These are phyloP conservation scores for Cutaneotrichosporon cavernicola DNA, from an alignment of 1,284 basidiomycete genomes.

Conservation along the genomic window DNA sequence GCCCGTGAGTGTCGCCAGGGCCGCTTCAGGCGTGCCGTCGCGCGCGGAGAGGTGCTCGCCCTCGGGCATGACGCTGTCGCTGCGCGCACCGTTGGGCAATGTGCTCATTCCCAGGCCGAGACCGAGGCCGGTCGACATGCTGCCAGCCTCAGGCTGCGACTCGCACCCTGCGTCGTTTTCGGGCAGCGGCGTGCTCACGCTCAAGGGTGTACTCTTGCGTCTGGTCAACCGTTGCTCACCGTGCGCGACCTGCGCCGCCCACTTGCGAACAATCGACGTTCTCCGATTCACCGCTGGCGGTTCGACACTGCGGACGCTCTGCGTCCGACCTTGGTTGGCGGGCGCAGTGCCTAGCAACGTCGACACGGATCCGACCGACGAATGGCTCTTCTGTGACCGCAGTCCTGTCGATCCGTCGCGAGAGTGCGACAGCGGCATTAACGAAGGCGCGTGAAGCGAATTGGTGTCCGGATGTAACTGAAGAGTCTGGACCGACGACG, in stretches of 20 bases:
- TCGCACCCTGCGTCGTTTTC: neutral
- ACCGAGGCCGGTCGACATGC: neutral
- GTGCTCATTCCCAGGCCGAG: slow-evolving; percentile 10
- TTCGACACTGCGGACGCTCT: slow-evolving; percentile 5
- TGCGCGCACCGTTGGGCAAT: neutral
- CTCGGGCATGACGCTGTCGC: neutral
- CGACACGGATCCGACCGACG: slow-evolving; percentile 17
- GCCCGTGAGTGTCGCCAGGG: slow-evolving; percentile 6
- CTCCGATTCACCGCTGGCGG: slow-evolving; percentile 17
- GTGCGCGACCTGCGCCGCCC: slow-evolving; percentile 19
- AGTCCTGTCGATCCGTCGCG: neutral
- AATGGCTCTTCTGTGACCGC: slow-evolving; percentile 15
- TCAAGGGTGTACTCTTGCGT: slow-evolving; percentile 9
- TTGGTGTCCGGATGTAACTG: neutral
- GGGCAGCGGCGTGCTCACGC: neutral
- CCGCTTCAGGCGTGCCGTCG: slow-evolving; percentile 12
- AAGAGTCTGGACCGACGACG: slow-evolving; percentile 1
- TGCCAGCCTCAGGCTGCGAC: neutral
- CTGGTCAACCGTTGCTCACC: neutral
- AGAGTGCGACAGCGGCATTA: neutral
- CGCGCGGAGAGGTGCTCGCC: neutral
- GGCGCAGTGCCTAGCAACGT: neutral
- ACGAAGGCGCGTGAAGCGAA: neutral
- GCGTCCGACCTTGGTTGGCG: neutral
- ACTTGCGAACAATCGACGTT: slow-evolving; percentile 26